Evolutionary conservation across 176 grass and related monocot species (phyloP), one percentile per base, ranked within the genome.

Genomic region (Themeda triandra): DNA sequence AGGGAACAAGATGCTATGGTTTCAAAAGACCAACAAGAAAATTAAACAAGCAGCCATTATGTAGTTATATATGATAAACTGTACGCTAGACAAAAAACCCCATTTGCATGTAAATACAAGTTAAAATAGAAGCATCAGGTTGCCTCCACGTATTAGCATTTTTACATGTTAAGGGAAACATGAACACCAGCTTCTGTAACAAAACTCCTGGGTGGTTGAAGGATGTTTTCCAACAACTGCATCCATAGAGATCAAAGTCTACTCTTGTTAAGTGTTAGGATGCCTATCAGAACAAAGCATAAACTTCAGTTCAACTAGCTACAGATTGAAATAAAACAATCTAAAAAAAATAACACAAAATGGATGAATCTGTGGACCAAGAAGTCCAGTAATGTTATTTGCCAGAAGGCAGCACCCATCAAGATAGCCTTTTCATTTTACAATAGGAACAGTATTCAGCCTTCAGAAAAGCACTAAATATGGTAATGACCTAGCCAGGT

Each of bases 121-220:
- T 89, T 2, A 75, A 84, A 75, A 74, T 60, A 5, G 28, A 59
- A 39, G 46, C 66, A 54, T 54, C 68, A 74, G 36, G 45, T 11
- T 44, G 41, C 11, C 41, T 44, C 41, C 2, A 2, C 69, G 62
- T 37, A 76, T 62, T 68, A 23, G 41, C 58, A 73, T 21, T 32
- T 85, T 48, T 63, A 85, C 44, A 67, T 68, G 21, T 40, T 24
- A 72, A 82, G 33, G 69, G n/a, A 15, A 45, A 45, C 6, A 40
- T n/a, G n/a, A n/a, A n/a, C n/a, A n/a, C n/a, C n/a, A n/a, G n/a
- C n/a, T n/a, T n/a, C n/a, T n/a, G n/a, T n/a, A n/a, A n/a, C n/a
- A n/a, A n/a, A n/a, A n/a, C n/a, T n/a, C n/a, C n/a, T n/a, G 1
- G 39, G 78, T 70, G 49, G 82, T 85, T 76, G 82, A 82, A 89